Base-by-base conservation (phyloP, 345 rosid species). In the Gossypium herbaceum region DNA sequence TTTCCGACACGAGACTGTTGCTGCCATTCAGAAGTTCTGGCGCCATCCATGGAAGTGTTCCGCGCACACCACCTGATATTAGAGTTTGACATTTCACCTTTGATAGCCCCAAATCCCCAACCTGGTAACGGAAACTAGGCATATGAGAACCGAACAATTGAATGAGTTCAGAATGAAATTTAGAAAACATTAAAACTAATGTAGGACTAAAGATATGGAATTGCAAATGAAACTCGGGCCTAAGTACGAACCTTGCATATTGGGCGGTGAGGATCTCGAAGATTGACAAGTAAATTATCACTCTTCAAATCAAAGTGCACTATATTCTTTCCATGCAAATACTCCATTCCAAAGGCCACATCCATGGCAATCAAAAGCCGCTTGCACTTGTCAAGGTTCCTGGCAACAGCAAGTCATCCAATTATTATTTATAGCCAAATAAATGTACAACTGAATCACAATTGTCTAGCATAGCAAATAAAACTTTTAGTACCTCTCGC, bases 301-400 rank as follows among this genome's bases (percentile, higher is more conserved):
- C 94, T 84, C 78, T 90, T 90, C 70, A 90, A 82, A 83, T 90
- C 94, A 77, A 90, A 90, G 76, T 90, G 94, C 76, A 90, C 92
- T 63, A 86, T 90, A 65, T 86, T 88, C 80, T 85, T 88, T 5
- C 84, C 83, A 77, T 90, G 94, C 84, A 90, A 66, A 82, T 90
- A 90, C 79, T 90, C 94, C 94, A 90, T 90, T 10, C 94, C 94
- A 79, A 90, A 90, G 76, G 94, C 92, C 71, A 89, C 90, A 76
- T 90, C 92, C 94, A 86, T 86, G 73, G 90, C 92, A 45, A 90
- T 85, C 64, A 86, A 78, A 73, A 85, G 89, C 80, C 82, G 86
- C 75, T 82, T 86, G 12, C 79, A 84, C 64, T 64, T 47, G 73
- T 83, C 94, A n/a, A 90, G 88, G 70, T 76, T 44, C 71, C 48